Evolutionary conservation across 768 basidiomycete species (phyloP), one percentile per base, ranked within the genome.

Genomic region (Tubosaeta sp.): DNA sequence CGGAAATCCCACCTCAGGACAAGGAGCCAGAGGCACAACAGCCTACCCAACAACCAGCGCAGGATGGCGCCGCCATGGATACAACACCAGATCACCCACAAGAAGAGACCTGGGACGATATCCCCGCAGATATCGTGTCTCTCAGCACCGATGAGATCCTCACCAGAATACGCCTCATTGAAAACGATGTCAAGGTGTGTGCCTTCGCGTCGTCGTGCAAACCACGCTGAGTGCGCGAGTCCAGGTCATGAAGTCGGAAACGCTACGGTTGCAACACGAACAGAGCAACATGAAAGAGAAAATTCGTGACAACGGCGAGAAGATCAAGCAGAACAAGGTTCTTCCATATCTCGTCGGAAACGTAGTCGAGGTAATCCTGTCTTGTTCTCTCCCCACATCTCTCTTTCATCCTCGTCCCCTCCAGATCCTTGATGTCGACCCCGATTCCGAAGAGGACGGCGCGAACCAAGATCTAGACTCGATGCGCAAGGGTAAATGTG

Each of bases 311-410:
- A 99, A 97, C 56, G 86, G 87, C 41, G 93, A 96, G 73, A 98
- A 98, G 75, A 90, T 99, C 58, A 96, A 96, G 71, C 95, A 99
- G 81, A 98, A 99, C 72, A 98, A 98, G 72, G 93, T 96, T 12
- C 74, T 99, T 38, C 96, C 96, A 6, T 99, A 99, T 71, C 83
- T 99, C 47, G 96, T 99, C 32, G 93, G 89, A 14, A 96, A 98
- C 63, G 91, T 99, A 31, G 93, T 99, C 16, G 96, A 98, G 82
- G 93, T 94, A 61, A 18, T 42, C 13, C 16, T 18, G 30, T 18
- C 31, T 16, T 3, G 11, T 24, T 34, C 31, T 41, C 4, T 30
- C 24, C 21, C 9, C 22, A 6, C n/a, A 19, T 53, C 18, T 25
- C 29, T 41, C n/a, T 53, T 51, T 48, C 41, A 44, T 53, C 56